Evolutionary conservation across 768 basidiomycete genomes (phyloP).

Genomic region (Mycena floridula): DNA sequence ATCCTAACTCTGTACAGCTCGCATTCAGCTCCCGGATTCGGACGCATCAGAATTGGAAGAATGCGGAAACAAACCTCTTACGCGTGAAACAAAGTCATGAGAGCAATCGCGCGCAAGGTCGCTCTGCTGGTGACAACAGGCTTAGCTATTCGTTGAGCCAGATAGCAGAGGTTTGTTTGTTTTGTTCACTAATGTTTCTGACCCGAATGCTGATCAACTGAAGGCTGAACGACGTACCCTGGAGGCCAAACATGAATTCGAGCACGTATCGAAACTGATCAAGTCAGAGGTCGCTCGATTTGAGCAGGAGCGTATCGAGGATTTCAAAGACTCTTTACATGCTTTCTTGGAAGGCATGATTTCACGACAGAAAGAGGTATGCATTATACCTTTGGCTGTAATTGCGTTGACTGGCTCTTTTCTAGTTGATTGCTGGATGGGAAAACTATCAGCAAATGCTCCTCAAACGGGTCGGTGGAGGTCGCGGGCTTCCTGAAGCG

Average conservation of each 20-base stretch:
- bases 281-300: constrained; percentile 89
- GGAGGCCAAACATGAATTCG: constrained; percentile 85
- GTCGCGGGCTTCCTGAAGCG: constrained; percentile 1
- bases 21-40: constrained; percentile 88
- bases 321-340: constrained; percentile 84
- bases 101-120: constrained; percentile 72
- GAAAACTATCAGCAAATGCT: constrained; percentile 76
- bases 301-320: constrained; percentile 88
- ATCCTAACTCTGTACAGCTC: constrained; percentile 37
- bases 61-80: constrained; percentile 65
- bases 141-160: constrained; percentile 69
- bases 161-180: constrained; percentile 64
- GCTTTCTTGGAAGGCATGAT: constrained; percentile 87
- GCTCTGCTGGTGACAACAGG: constrained; percentile 63
- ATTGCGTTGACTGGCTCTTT: background rate
- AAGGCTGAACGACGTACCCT: constrained; percentile 82
- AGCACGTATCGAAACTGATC: constrained; percentile 79
- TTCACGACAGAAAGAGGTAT: constrained; percentile 70
- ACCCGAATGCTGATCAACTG: constrained; percentile 1
- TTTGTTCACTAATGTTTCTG: background rate
- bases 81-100: constrained; percentile 77
- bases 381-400: constrained; percentile 11
- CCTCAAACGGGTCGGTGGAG: constrained; percentile 39
- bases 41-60: constrained; percentile 76
- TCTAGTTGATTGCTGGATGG: constrained; percentile 70